Evolutionary conservation across 208 protist species (phyloP), one percentile per base, ranked within the genome.

Genomic region (Wallacemonas sp.): DNA sequence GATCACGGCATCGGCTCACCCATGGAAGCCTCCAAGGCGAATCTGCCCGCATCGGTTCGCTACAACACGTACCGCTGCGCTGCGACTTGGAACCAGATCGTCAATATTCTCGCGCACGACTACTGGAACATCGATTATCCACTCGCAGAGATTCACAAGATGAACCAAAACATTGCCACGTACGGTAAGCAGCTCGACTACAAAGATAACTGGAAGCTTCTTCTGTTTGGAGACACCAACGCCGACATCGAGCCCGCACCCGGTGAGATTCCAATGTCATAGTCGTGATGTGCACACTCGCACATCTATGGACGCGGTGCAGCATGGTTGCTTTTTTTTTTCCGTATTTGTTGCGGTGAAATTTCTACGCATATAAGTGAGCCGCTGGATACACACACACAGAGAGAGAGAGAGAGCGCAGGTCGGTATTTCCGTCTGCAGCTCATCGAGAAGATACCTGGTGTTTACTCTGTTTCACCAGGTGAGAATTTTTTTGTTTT

Each of bases 121-220:
- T 79, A 58, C 37, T 79, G 73, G 73, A 69, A 36, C 60, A 75
- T 79, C 46, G 67, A 58, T 9, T 71, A 74, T 30, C 73, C 73
- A 29, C 68, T 79, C 9, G 63, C 36, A 2, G 69, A 62, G 10
- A 68, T 79, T 17, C 8, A 79, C 24, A 37, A 6, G 34, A 79
- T 79, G 68, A 79, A 79, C 44, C 62, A 68, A 38, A 71, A 79
- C 53, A 41, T 79, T 17, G 63, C 39, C 13, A 70, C 39, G 63
- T 74, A 79, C 52, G 73, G 73, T 9, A 26, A 1, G 3, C 13
- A 38, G 38, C 53, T 69, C 46, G 38, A 66, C 57, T 78, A 62
- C 55, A 24, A 61, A 9, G 46, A 78, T 27, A 1, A 53, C n/a
- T 78, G 72, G 72, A 53, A 39, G 9, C 45, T 63, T 21, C 61